Conservation (phyloP, 805 yeast genomes). For the Candida insectorum region DNA sequence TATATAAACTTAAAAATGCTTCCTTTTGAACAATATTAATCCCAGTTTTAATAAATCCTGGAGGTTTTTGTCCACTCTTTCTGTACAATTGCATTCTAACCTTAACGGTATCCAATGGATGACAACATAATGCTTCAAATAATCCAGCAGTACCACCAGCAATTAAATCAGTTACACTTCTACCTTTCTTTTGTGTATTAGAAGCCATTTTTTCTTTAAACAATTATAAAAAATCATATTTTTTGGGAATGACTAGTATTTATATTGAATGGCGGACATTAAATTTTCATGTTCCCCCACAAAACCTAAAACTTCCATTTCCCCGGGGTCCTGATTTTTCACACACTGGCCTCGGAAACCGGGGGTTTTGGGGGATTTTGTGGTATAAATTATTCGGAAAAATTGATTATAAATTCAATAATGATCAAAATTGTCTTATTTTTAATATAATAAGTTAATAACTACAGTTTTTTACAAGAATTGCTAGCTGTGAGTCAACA, state of each 20-base stretch:
- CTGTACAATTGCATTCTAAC: conserved; percentile 93
- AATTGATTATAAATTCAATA: too few relatives aligned
- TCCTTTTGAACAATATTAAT: conserved; percentile 72
- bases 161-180: conserved; percentile 59
- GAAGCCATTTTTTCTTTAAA: background rate
- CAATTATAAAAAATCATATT: background rate
- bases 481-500: too few relatives aligned
- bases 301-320: conserved; percentile 14
- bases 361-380: background rate
- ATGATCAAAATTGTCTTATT: too few relatives aligned
- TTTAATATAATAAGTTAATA: too few relatives aligned
- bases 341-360: background rate
- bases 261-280: conserved; percentile 1
- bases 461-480: too few relatives aligned
- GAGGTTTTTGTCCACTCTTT: conserved; percentile 69
- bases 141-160: conserved; percentile 98
- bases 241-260: background rate
- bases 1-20: conserved; percentile 81
- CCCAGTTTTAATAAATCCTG: conserved; percentile 87
- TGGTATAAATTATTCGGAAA: too few relatives aligned
- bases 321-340: conserved; percentile 14
- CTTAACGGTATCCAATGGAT: conserved; percentile 96
- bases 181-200: conserved; percentile 29
- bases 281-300: conserved; percentile 12
- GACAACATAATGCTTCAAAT: conserved; percentile 96